Percentiles rank a stretch among this genome's conserved stretches.
These are phyloP conservation scores for Cyclotella choctawhatcheeana DNA, from an alignment of 108 stramenopile genomes.

Conservation along the genomic window DNA sequence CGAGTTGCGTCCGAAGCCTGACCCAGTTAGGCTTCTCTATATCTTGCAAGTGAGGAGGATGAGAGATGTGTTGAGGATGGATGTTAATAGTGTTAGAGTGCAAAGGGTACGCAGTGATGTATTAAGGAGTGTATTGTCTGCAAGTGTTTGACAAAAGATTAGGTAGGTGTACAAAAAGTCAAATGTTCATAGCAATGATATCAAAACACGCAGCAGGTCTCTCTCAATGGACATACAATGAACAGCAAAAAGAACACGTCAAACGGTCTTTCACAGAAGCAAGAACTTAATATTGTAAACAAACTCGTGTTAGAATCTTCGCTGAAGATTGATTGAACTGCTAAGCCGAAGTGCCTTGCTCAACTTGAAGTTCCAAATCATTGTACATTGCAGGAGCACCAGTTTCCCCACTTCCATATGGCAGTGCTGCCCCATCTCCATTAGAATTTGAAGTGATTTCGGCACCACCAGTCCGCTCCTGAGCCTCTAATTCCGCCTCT, in stretches of 20 bases:
- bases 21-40: constrained; percentile 57
- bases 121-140: not conserved
- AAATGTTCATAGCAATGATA: too few species aligned
- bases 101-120: not conserved
- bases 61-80: constrained; percentile 26
- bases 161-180: too few species aligned
- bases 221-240: too few species aligned
- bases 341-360: constrained; percentile 30
- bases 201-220: too few species aligned
- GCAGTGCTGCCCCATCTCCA: constrained; percentile 2
- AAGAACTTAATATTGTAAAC: too few species aligned
- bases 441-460: constrained; percentile 12
- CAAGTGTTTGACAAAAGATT: not conserved
- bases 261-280: too few species aligned
- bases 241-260: too few species aligned
- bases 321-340: not conserved
- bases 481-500: constrained; percentile 82
- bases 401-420: constrained; percentile 33
- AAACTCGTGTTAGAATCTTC: not conserved
- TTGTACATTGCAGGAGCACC: not conserved
- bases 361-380: constrained; percentile 39
- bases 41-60: constrained; percentile 47
- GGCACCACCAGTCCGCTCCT: constrained; percentile 49
- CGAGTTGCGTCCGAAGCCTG: constrained; percentile 48
- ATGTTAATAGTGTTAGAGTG: not conserved